Evolutionary conservation across 1,284 basidiomycete genomes (phyloP).

Genomic region (Grifola frondosa): DNA sequence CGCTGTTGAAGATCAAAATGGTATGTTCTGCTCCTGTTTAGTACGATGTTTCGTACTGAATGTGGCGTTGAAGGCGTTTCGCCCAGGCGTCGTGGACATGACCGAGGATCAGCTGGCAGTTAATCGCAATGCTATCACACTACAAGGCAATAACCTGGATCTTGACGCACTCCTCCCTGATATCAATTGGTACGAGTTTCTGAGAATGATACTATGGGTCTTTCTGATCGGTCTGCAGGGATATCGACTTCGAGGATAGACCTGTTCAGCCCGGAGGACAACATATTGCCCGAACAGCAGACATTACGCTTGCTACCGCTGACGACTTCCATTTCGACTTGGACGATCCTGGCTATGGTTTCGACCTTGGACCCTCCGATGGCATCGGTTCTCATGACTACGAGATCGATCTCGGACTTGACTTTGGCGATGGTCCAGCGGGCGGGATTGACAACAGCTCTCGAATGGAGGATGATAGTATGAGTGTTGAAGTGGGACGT

Average conservation of each 20-base stretch:
- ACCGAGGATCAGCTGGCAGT: constrained; percentile 91
- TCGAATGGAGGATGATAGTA: constrained; percentile 42
- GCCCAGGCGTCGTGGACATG: constrained; percentile 91
- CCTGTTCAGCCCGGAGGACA: constrained; percentile 68
- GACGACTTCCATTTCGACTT: constrained; percentile 63
- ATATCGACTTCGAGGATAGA: constrained; percentile 71
- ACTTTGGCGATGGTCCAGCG: constrained; percentile 60
- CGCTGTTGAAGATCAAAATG: constrained; percentile 93
- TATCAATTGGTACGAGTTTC: constrained; percentile 68
- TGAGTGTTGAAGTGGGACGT: constrained; percentile 74
- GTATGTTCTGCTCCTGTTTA: constrained; percentile 41
- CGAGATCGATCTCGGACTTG: constrained; percentile 70
- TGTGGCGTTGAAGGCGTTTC: constrained; percentile 67
- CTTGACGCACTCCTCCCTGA: constrained; percentile 82
- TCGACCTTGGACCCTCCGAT: constrained; percentile 73
- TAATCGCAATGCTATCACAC: constrained; percentile 83
- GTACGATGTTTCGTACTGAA: neutral
- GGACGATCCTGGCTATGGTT: constrained; percentile 56
- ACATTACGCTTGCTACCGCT: constrained; percentile 77
- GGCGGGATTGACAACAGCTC: constrained; percentile 31
- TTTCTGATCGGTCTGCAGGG: constrained; percentile 43
- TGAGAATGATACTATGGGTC: too few species aligned
- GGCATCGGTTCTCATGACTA: constrained; percentile 87
- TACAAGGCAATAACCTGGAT: constrained; percentile 73
- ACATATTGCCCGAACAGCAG: constrained; percentile 78